Base-by-base conservation (phyloP, 352 stramenopile genomes). In the Peronospora belbahrii region DNA sequence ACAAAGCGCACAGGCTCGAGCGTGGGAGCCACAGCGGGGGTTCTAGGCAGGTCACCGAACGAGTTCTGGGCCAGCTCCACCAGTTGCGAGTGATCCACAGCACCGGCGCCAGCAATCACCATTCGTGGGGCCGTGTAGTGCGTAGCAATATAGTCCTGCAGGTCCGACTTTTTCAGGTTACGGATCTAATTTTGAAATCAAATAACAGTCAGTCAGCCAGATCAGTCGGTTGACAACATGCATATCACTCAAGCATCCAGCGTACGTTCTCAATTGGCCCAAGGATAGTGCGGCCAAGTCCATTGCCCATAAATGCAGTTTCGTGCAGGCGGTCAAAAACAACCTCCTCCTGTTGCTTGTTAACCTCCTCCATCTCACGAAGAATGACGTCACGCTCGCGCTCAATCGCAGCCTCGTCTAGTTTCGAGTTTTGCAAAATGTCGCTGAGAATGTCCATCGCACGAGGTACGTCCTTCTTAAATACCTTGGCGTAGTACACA, bases 401-500 rank as follows among this genome's bases (percentile, higher is more conserved):
- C 51, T 98, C 74, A 56, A 99, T 98, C 24, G 96, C 95, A 2
- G 67, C 68, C 23, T 96, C 78, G 49, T 99, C 96, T 35, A 99
- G 77, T 62, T 97, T 97, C 17, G 93, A 98, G 76, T 98, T 94
- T 56, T 99, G 85, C 44, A 99, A 67, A 53, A 99, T 99, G 76
- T 99, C 97, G 52, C 83, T 91, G 33, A 99, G 80, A 65, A 99
- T 99, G 62, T 99, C 97, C 52, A 99, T 89, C 36, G 96, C 96
- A 34, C 83, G 73, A 7, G 79, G 85, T 34, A 99, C 93, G 67
- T 99, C 96, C 58, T 98, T 95, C 74, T 99, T 98, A 71, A 99
- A 99, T 2, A 99, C 96, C 74, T 99, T 98, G 52, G 96, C 96
- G 81, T 99, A 99, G 80, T 99, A 99, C 22, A 99, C 96, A n/a